A percentile compares a stretch with the other conserved stretches of the same genome.
Evolutionary conservation across 2,329 filamentous ascomycete genomes (phyloP).

Genomic region (Xylariaceae sp.): DNA sequence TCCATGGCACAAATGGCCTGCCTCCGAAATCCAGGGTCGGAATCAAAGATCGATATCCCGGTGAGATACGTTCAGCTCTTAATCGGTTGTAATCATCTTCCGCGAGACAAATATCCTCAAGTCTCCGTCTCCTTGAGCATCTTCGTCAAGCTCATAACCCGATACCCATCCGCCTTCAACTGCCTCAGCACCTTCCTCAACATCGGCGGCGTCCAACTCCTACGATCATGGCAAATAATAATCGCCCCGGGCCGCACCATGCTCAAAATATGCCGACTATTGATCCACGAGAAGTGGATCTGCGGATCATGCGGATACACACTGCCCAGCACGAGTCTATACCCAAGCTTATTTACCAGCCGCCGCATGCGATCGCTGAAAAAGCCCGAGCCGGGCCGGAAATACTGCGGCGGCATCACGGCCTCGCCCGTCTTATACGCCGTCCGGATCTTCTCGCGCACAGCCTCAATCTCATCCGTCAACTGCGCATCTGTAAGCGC

Average conservation of each 20-base stretch:
- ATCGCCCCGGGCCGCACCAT: conserved; percentile 73
- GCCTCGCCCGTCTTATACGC: conserved; percentile 34
- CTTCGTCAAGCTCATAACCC: conserved; percentile 64
- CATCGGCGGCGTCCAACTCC: conserved; percentile 81
- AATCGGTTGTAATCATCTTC: neutral
- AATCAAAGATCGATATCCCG: neutral
- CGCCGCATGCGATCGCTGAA: conserved; percentile 67
- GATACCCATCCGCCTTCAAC: conserved; percentile 63
- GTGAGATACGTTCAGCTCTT: neutral
- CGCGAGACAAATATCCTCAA: neutral
- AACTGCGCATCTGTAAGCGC: conserved; percentile 56
- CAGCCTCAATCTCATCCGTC: conserved; percentile 55
- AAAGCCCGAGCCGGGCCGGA: conserved; percentile 79
- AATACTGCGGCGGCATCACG: conserved; percentile 54
- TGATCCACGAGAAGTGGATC: conserved; percentile 62
- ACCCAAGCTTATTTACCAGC: conserved; percentile 56
- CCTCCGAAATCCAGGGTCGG: too few relatives aligned
- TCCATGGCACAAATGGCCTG: too few relatives aligned
- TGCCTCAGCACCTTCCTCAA: conserved; percentile 66
- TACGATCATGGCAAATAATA: conserved; percentile 79
- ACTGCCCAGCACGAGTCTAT: conserved; percentile 70
- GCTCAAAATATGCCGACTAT: conserved; percentile 73
- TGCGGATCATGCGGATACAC: conserved; percentile 93
- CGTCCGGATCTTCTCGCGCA: conserved; percentile 42
- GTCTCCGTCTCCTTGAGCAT: conserved; percentile 45